Evolutionary conservation across 805 yeast species (phyloP).

Genomic region (Saturnispora kantuleensis): DNA sequence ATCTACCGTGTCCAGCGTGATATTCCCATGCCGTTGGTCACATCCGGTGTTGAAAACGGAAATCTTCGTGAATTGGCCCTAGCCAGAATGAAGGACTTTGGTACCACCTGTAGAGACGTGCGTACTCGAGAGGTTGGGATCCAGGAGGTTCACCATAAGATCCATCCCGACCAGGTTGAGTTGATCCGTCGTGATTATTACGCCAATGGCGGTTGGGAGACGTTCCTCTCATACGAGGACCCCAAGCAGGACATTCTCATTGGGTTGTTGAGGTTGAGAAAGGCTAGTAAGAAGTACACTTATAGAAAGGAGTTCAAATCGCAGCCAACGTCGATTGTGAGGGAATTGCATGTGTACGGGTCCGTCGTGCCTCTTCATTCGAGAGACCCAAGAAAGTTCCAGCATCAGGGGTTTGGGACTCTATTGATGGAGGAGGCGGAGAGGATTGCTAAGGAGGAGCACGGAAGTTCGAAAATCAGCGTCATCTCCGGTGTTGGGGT

Average conservation of each 20-base stretch:
- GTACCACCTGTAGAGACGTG: slow-evolving; percentile 91
- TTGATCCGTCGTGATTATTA: slow-evolving; percentile 89
- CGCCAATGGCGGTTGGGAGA: slow-evolving; percentile 99
- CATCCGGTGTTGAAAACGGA: slow-evolving; percentile 97
- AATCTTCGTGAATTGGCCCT: slow-evolving; percentile 89
- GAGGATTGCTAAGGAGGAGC: slow-evolving; percentile 89
- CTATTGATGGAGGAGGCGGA: slow-evolving; percentile 97
- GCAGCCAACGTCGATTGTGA: slow-evolving; percentile 87
- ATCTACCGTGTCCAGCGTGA: slow-evolving; percentile 97
- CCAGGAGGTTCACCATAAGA: slow-evolving; percentile 95
- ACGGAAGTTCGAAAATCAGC: slow-evolving; percentile 81
- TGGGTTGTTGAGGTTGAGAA: slow-evolving; percentile 80
- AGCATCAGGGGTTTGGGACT: slow-evolving; percentile 98
- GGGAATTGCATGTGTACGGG: slow-evolving; percentile 96
- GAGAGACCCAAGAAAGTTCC: slow-evolving; percentile 94
- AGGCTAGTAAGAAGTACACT: slow-evolving; percentile 82
- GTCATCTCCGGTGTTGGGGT: slow-evolving; percentile 98
- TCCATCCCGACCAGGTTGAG: slow-evolving; percentile 95
- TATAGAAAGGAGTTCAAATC: slow-evolving; percentile 77
- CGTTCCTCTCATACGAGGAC: slow-evolving; percentile 91
- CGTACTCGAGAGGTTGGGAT: slow-evolving; percentile 98
- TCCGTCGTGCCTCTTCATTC: slow-evolving; percentile 95
- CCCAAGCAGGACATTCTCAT: slow-evolving; percentile 93
- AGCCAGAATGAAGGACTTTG: slow-evolving; percentile 97
- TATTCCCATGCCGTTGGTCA: slow-evolving; percentile 97